Evolutionary conservation across 163 green algal genomes (phyloP), one percentile per base, ranked within the genome.

Genomic region (Chlorella variabilis): DNA sequence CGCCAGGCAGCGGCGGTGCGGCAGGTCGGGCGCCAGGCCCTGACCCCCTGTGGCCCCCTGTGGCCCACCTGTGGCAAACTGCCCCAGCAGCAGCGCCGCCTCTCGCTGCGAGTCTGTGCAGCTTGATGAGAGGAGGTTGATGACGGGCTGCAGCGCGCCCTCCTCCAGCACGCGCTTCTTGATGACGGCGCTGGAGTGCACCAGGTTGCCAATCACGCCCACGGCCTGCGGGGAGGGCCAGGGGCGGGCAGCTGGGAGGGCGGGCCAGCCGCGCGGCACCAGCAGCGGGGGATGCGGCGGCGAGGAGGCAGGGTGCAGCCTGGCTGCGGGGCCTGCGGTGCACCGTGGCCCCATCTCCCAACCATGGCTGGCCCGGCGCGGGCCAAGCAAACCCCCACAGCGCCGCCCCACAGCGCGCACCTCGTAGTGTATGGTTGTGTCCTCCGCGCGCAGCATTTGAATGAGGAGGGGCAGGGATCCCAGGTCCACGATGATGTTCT

Each of bases 131-230:
- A 99, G 91, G 42, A 99, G 89, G 49, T 93, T 92, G 84, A 99
- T 98, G 31, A 99, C 94, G 7, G 97, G 94, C 88, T 99, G 97
- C 87, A 99, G 90, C 20, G 97, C 97, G 17, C 96, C 96, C 80
- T 98, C 95, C 56, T 97, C 89, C 56, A 98, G 90, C 31, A 98
- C 95, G 29, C 82, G 79, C 20, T 41, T 86, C 85, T 96, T 97
- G 77, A 97, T 96, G 75, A 82, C 49, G 6, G 71, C 45, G 0
- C 88, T 94, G 5, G 88, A 95, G 88, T 98, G 96, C 68, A 98
- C 97, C n/a, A 99, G 90, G 84, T 99, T 99, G 73, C 96, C 96
- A 36, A 99, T 97, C 11, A 99, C 97, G 17, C 97, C 97, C 27
- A 99, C 95, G 33, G 97, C 97, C 73, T 80, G 73, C 73, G 29